Evolutionary conservation across 2,329 filamentous ascomycete genomes (phyloP).

Genomic region (Lasiodiplodia citricola): DNA sequence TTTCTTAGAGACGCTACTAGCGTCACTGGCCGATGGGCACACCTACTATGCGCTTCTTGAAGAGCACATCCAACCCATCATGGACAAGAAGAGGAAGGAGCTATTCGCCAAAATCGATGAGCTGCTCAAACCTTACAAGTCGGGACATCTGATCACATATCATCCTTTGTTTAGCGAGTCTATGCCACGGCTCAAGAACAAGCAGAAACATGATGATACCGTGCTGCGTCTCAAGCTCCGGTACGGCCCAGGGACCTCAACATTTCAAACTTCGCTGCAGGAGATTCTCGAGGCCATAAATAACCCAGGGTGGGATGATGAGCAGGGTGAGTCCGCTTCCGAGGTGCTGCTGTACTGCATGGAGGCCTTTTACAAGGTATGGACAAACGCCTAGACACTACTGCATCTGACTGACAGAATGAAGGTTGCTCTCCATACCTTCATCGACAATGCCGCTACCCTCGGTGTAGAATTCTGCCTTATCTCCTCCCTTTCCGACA

Average conservation of each 20-base stretch:
- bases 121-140: slow-evolving; percentile 53
- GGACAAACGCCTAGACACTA: neutral
- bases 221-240: neutral
- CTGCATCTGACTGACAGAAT: neutral
- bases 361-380: slow-evolving; percentile 55
- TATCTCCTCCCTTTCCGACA: slow-evolving; percentile 41
- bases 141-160: slow-evolving; percentile 60
- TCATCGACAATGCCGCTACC: slow-evolving; percentile 52
- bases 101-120: slow-evolving; percentile 51
- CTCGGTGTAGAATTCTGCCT: slow-evolving; percentile 52
- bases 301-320: neutral
- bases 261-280: neutral
- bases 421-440: slow-evolving; percentile 53
- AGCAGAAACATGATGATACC: slow-evolving; percentile 4
- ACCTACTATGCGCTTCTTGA: slow-evolving; percentile 46
- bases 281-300: neutral
- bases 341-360: slow-evolving; percentile 46
- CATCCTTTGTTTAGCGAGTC: slow-evolving; percentile 51
- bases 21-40: slow-evolving; percentile 46
- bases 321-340: neutral
- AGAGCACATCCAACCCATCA: slow-evolving; percentile 48
- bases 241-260: neutral
- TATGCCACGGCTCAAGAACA: slow-evolving; percentile 31
- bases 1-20: slow-evolving; percentile 45
- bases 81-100: slow-evolving; percentile 44